These are phyloP conservation scores for Zymoseptoria tritici DNA, from an alignment of 2,329 filamentous ascomycete species.

Conservation along the genomic window DNA sequence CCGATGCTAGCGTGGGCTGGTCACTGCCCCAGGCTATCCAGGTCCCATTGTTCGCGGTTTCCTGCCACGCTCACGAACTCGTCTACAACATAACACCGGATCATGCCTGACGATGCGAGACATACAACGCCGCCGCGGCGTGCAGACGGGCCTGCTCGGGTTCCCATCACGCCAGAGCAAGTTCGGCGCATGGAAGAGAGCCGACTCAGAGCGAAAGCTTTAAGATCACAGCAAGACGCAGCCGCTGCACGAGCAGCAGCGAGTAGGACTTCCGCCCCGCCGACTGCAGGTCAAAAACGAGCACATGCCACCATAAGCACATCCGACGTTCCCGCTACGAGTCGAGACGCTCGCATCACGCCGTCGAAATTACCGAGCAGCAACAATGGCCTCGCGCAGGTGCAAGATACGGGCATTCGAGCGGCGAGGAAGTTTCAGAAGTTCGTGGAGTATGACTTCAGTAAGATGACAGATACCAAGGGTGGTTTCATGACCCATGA, in stretches of 20 bases:
- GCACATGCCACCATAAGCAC: constrained; percentile 53
- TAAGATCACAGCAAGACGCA: constrained; percentile 65
- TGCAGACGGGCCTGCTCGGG: constrained; percentile 31
- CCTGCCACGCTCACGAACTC: background rate
- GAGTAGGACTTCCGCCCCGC: constrained; percentile 15
- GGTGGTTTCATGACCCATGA: constrained; percentile 87
- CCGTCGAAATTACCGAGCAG: constrained; percentile 31
- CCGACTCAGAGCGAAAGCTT: constrained; percentile 78
- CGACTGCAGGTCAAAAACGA: constrained; percentile 62
- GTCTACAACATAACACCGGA: background rate
- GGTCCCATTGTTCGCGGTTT: background rate
- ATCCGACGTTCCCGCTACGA: constrained; percentile 48
- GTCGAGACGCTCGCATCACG: constrained; percentile 56
- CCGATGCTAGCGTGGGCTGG: background rate
- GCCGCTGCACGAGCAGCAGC: constrained; percentile 34
- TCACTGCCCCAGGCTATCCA: background rate
- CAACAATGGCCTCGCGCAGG: constrained; percentile 27
- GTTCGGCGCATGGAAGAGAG: constrained; percentile 67
- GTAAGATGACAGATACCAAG: constrained; percentile 95
- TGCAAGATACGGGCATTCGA: constrained; percentile 51
- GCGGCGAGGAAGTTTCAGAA: constrained; percentile 84
- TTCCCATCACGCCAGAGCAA: constrained; percentile 54
- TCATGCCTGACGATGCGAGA: constrained; percentile 31
- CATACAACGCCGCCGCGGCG: constrained; percentile 43
- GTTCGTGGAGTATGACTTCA: constrained; percentile 96